Conservation (phyloP, 495 filamentous ascomycete species). For the Talaromyces stipitatus region DNA sequence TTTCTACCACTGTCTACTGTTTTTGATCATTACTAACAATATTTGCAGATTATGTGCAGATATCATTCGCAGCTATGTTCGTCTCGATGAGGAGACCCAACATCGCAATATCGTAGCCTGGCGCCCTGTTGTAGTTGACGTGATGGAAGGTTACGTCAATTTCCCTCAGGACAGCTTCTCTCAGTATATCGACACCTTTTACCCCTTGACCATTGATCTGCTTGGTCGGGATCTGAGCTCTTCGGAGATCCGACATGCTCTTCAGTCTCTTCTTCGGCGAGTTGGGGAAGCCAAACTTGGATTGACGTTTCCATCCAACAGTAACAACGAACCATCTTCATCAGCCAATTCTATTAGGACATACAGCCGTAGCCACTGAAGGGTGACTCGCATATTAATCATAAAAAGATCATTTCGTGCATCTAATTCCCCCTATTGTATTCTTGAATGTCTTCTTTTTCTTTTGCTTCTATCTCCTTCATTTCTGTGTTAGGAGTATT, state of each 20-base stretch:
- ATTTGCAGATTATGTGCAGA: constrained; percentile 68
- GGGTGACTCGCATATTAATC: background rate
- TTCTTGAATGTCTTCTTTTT: constrained; percentile 2
- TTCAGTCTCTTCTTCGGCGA: constrained; percentile 67
- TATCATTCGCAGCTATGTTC: constrained; percentile 75
- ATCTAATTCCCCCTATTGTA: constrained; percentile 7
- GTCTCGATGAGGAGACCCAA: constrained; percentile 87
- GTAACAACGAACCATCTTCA: constrained; percentile 17
- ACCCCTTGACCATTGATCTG: constrained; percentile 78
- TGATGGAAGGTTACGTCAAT: constrained; percentile 87
- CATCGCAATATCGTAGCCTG: constrained; percentile 94
- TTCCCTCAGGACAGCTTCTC: constrained; percentile 80
- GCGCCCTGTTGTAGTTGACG: constrained; percentile 94
- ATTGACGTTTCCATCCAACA: constrained; percentile 30
- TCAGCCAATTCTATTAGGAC: constrained; percentile 7
- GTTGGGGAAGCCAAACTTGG: constrained; percentile 79
- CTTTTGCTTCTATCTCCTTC: constrained; percentile 9
- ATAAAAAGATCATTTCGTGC: constrained; percentile 3
- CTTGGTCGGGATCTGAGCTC: constrained; percentile 69
- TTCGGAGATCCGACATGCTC: constrained; percentile 61
- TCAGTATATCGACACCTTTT: constrained; percentile 72
- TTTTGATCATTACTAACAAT: constrained; percentile 8
- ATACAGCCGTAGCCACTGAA: constrained; percentile 21
- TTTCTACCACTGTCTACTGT: constrained; percentile 8
- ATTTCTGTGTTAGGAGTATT: constrained; percentile 27